A percentile compares a stretch with the other conserved stretches of the same genome.
phyloP scores from a whole-genome alignment of 306 rosid genomes.

The Sesbania bispinosa region DNA sequence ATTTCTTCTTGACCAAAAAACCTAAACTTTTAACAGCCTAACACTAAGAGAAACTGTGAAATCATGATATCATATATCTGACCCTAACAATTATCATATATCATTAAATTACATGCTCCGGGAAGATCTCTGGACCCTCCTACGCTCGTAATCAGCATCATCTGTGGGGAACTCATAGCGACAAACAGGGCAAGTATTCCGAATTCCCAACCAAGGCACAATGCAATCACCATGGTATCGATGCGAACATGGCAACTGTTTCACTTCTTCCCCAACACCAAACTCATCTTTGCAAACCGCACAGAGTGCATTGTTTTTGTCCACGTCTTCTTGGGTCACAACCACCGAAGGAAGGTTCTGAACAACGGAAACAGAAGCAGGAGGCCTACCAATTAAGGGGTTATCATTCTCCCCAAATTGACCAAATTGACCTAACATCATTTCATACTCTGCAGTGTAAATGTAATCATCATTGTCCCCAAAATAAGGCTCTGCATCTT shows the following conservation, averaged over 20 bases:
- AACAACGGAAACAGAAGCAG: conserved; percentile 54
- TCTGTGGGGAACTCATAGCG: conserved; percentile 74
- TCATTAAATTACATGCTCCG: conserved; percentile 19
- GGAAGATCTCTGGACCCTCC: conserved; percentile 42
- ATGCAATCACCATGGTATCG: conserved; percentile 80
- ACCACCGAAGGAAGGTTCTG: conserved; percentile 47
- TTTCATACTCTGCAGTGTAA: conserved; percentile 61
- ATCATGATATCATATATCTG: too few species aligned
- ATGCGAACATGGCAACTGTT: conserved; percentile 68
- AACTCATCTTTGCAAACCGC: conserved; percentile 80
- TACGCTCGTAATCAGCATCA: conserved; percentile 67
- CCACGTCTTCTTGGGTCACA: conserved; percentile 49
- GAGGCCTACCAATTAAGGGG: conserved; percentile 44
- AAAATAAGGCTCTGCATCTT: conserved; percentile 40
- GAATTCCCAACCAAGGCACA: conserved; percentile 70
- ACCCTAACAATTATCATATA: too few species aligned
- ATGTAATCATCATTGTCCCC: conserved; percentile 62
- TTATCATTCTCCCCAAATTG: conserved; percentile 60
- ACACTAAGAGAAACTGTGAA: conserved; percentile 28
- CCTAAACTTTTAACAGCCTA: conserved; percentile 44
- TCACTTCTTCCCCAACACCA: conserved; percentile 46
- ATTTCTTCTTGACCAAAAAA: conserved; percentile 25
- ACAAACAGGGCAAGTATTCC: conserved; percentile 92
- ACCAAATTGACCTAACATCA: conserved; percentile 71
- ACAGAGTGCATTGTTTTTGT: conserved; percentile 44